These are phyloP conservation scores for Quercus cerris DNA, from an alignment of 306 rosid genomes.

Conservation along the genomic window DNA sequence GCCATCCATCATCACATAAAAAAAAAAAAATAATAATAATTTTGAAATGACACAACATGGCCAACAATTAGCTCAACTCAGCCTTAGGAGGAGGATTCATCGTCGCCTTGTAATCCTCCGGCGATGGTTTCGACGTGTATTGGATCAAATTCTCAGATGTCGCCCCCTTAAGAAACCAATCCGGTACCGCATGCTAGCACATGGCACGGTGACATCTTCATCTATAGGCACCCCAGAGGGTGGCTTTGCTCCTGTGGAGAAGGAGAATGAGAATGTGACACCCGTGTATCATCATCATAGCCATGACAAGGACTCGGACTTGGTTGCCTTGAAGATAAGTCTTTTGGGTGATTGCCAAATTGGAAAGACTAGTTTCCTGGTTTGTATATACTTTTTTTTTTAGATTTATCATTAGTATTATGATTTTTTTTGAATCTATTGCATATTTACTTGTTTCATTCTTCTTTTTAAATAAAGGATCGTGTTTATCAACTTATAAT, in stretches of 20 bases:
- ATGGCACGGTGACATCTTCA: conserved; percentile 18
- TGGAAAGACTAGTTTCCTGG: conserved; percentile 94
- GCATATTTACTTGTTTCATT: too few relatives aligned
- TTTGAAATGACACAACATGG: conserved; percentile 27
- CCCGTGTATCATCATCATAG: conserved; percentile 10
- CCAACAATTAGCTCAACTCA: conserved; percentile 14
- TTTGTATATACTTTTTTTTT: not conserved
- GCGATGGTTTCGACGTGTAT: conserved; percentile 47
- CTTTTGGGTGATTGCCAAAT: conserved; percentile 79
- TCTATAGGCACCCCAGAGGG: not conserved
- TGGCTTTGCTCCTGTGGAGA: not conserved
- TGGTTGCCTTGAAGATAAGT: conserved; percentile 82
- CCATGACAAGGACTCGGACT: conserved; percentile 55
- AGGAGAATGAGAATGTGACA: conserved; percentile 1
- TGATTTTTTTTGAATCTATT: not conserved
- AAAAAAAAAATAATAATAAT: too few relatives aligned
- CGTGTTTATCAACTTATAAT: too few relatives aligned
- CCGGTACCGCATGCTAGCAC: conserved; percentile 46
- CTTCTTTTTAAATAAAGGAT: too few relatives aligned
- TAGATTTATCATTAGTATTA: not conserved
- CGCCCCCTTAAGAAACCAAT: conserved; percentile 50
- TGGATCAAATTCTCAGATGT: conserved; percentile 50
- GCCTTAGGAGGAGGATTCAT: conserved; percentile 32
- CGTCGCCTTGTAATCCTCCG: conserved; percentile 54
- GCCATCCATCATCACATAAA: conserved; percentile 31